Evolutionary conservation across 129 eudicot genomes (phyloP).

Genomic region (Gnaphalium uliginosum): DNA sequence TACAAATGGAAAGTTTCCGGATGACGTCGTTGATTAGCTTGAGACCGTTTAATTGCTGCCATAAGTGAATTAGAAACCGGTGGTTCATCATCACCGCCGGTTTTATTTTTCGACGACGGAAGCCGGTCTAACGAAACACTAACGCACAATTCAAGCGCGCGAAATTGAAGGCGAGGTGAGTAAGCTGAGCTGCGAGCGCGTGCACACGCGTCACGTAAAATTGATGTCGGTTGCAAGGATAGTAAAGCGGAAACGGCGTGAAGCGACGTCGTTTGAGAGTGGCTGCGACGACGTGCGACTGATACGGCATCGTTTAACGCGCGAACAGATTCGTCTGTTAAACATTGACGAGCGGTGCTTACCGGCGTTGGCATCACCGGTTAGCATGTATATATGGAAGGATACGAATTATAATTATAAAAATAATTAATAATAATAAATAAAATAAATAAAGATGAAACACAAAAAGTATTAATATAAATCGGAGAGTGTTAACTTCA

Average conservation of each 20-base stretch:
- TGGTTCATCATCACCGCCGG: conserved; percentile 36
- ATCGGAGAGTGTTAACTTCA: conserved; percentile 28
- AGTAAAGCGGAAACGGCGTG: conserved; percentile 61
- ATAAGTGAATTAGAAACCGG: conserved; percentile 67
- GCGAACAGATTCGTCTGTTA: conserved; percentile 58
- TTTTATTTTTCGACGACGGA: conserved; percentile 43
- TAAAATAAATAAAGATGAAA: neutral
- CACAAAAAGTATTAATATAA: neutral
- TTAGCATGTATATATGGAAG: conserved; percentile 24
- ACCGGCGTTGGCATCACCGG: conserved; percentile 85
- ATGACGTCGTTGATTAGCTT: conserved; percentile 62
- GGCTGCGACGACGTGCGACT: conserved; percentile 63
- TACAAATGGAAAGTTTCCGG: conserved; percentile 60
- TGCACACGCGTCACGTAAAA: conserved; percentile 53
- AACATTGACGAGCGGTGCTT: conserved; percentile 61
- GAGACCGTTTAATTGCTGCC: conserved; percentile 74
- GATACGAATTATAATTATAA: neutral
- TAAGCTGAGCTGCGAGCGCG: conserved; percentile 58
- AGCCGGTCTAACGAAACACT: conserved; percentile 64
- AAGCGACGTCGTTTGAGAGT: conserved; percentile 65
- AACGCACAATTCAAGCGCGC: conserved; percentile 61
- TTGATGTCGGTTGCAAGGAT: conserved; percentile 39
- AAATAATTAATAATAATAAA: neutral
- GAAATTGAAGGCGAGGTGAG: conserved; percentile 59
- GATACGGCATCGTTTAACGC: conserved; percentile 62